phyloP scores from a whole-genome alignment of 192 early-diverging fungal species.

The Backusella australiensis region DNA sequence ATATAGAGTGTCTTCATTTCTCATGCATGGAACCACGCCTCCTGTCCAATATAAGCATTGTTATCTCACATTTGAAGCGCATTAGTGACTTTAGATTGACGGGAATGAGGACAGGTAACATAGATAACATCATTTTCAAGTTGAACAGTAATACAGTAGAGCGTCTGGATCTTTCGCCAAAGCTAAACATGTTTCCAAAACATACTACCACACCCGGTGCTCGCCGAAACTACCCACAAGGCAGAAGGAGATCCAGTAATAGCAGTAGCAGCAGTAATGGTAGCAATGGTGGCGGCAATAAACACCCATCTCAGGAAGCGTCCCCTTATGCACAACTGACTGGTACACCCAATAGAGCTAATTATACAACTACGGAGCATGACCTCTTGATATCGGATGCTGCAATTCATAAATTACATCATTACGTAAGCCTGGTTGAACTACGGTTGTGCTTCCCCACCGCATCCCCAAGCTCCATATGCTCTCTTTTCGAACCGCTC shows the following conservation, averaged over 20 bases:
- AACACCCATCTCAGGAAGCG: not conserved
- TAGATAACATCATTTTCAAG: constrained; percentile 10
- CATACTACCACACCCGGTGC: not conserved
- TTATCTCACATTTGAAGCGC: constrained; percentile 9
- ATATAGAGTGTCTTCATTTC: constrained; percentile 27
- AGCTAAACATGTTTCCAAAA: constrained; percentile 29
- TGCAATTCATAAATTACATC: not conserved
- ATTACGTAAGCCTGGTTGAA: constrained; percentile 4
- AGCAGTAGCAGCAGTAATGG: not conserved
- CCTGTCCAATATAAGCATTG: constrained; percentile 7
- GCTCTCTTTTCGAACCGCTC: not conserved
- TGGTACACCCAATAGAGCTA: not conserved
- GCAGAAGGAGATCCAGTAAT: not conserved
- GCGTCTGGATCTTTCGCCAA: constrained; percentile 27
- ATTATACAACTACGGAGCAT: constrained; percentile 13
- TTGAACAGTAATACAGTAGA: not conserved
- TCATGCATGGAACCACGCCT: constrained; percentile 18
- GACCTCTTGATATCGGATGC: constrained; percentile 1
- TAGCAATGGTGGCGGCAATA: not conserved
- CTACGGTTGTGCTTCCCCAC: constrained; percentile 22
- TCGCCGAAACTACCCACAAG: not conserved
- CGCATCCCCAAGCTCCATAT: not conserved
- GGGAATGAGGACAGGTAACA: constrained; percentile 16
- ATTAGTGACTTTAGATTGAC: constrained; percentile 25
- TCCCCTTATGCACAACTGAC: not conserved